Evolutionary conservation across 2,329 filamentous ascomycete species (phyloP).

Genomic region (Aspergillus sp.): DNA sequence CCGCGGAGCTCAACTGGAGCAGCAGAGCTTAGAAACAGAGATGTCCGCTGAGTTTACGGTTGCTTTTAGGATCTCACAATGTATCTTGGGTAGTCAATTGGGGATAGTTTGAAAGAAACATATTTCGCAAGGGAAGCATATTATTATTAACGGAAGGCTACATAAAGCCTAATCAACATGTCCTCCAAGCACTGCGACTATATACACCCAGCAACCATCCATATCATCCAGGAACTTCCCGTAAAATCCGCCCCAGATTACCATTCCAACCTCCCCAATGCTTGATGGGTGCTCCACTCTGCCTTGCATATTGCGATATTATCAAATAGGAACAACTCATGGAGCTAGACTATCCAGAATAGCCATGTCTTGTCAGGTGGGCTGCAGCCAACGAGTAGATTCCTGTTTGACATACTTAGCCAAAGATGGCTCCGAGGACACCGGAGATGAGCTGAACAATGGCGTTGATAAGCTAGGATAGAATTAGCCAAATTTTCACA

Average conservation of each 20-base stretch:
- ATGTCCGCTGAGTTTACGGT: too few relatives aligned
- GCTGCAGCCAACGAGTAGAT: not conserved
- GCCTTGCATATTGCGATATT: not conserved
- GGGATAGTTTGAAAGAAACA: too few relatives aligned
- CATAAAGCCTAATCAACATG: not conserved
- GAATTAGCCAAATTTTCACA: not conserved
- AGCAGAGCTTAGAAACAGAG: too few relatives aligned
- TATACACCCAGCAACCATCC: not conserved
- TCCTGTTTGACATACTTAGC: not conserved
- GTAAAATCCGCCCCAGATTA: not conserved
- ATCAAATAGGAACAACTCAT: not conserved
- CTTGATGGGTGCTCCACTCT: not conserved
- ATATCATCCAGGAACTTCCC: not conserved
- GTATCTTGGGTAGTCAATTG: too few relatives aligned
- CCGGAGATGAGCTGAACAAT: not conserved
- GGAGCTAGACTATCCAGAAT: not conserved
- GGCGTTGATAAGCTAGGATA: not conserved
- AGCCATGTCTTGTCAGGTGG: not conserved
- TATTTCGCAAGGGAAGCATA: slow-evolving; percentile 3
- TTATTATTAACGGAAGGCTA: not conserved
- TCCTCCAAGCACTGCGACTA: slow-evolving; percentile 6
- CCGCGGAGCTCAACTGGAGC: too few relatives aligned
- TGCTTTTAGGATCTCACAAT: too few relatives aligned
- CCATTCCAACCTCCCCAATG: not conserved
- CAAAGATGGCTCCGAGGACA: not conserved